A percentile compares a stretch with the other conserved stretches of the same genome.
Evolutionary conservation across 2,329 filamentous ascomycete genomes (phyloP).

Genomic region (Neurospora sp.): DNA sequence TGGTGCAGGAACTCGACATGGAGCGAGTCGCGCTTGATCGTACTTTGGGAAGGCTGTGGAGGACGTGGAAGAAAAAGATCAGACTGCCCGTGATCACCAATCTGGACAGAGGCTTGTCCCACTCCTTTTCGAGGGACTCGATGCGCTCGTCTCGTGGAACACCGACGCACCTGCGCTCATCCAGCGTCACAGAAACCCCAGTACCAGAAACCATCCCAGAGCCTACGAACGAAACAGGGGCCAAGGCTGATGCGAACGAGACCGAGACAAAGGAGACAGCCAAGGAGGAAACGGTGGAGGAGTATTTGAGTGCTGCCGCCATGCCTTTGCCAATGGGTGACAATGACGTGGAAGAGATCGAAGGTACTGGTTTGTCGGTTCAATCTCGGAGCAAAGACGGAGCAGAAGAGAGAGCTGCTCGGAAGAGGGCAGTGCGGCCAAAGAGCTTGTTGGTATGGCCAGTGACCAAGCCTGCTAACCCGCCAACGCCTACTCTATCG

Average conservation of each 20-base stretch:
- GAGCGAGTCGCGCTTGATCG: constrained; percentile 87
- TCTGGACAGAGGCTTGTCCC: constrained; percentile 27
- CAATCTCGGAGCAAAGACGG: constrained; percentile 55
- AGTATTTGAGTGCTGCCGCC: constrained; percentile 39
- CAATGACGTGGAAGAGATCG: constrained; percentile 69
- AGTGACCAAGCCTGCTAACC: constrained; percentile 17
- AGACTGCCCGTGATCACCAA: constrained; percentile 44
- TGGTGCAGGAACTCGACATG: constrained; percentile 87
- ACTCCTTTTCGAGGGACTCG: constrained; percentile 41
- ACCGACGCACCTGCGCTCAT: constrained; percentile 26
- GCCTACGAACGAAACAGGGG: constrained; percentile 17
- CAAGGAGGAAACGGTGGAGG: constrained; percentile 23
- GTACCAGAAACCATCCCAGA: constrained; percentile 29
- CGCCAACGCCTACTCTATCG: constrained; percentile 25
- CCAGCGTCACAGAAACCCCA: constrained; percentile 27
- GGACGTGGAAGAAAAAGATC: constrained; percentile 85
- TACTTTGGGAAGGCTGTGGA: constrained; percentile 81
- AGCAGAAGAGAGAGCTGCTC: constrained; percentile 28
- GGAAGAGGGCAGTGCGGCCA: constrained; percentile 31
- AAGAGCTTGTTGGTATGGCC: constrained; percentile 35
- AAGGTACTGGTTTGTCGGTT: constrained; percentile 54
- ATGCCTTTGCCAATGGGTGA: constrained; percentile 60
- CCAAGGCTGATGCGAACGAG: constrained; percentile 5
- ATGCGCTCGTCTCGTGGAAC: constrained; percentile 20
- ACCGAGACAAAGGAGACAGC: not conserved